Percentiles rank a stretch among this genome's conserved stretches.
Conservation (phyloP, 2,329 filamentous ascomycete species). For the Aspergillus spinulosporus region DNA sequence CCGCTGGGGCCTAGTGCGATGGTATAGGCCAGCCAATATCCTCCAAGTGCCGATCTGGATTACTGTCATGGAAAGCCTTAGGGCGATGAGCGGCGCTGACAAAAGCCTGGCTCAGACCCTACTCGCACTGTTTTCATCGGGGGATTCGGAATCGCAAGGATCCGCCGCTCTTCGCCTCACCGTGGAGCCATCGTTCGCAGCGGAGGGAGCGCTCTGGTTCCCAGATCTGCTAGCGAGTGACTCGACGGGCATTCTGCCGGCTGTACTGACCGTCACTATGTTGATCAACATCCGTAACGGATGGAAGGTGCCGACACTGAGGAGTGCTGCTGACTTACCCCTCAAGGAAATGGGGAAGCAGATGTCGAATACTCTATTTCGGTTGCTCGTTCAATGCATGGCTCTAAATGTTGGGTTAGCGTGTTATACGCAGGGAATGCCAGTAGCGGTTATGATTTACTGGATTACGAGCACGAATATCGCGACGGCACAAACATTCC, state of each 20-base stretch:
- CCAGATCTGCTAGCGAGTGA: constrained; percentile 57
- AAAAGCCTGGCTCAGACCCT: constrained; percentile 39
- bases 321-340: constrained; percentile 29
- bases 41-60: constrained; percentile 51
- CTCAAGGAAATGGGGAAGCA: constrained; percentile 28
- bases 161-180: constrained; percentile 26
- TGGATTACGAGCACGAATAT: constrained; percentile 50
- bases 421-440: constrained; percentile 38
- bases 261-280: constrained; percentile 51
- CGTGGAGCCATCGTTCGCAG: constrained; percentile 53
- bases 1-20: constrained; percentile 36
- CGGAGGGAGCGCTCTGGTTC: constrained; percentile 63
- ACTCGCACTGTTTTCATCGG: constrained; percentile 22
- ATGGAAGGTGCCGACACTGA: constrained; percentile 27
- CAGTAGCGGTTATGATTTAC: constrained; percentile 50
- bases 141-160: constrained; percentile 16
- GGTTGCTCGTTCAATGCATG: constrained; percentile 36
- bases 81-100: constrained; percentile 48
- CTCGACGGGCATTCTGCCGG: constrained; percentile 51
- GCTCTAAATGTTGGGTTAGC: constrained; percentile 42
- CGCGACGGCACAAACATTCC: constrained; percentile 42
- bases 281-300: constrained; percentile 48
- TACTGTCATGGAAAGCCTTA: constrained; percentile 48
- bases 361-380: constrained; percentile 29
- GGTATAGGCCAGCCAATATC: constrained; percentile 35